Base-by-base conservation (phyloP, 139 green algal species). In the Dunaliella primolecta region DNA sequence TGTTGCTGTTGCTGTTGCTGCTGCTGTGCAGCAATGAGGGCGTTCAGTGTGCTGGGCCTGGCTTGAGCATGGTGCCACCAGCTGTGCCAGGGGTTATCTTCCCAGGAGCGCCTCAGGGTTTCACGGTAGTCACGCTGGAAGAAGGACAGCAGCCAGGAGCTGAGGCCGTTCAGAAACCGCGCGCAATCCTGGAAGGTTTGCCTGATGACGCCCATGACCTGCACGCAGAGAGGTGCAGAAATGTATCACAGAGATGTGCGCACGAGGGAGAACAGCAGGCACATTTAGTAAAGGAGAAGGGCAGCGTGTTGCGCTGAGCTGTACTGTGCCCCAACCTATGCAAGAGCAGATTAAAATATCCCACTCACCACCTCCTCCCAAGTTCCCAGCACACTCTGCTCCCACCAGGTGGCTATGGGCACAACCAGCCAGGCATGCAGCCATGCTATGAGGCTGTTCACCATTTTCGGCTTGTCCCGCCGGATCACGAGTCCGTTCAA, bases 41-140 rank as follows among this genome's bases (percentile, higher is more conserved):
- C 85, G 32, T 91, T 91, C 21, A 91, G 84, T 0, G 88, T 90
- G 0, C 70, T 85, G 21, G 87, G 87, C 2, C 87, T 84, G 0
- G 33, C 36, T 1, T 84, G 74, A 0, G 75, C 84, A 70, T 88
- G 64, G 3, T 72, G 35, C 87, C 83, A 87, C 83, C 80, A 87
- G 0, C 81, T 79, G 36, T 90, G 87, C 87, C 87, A 90, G 0
- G 83, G 81, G 33, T 91, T 87, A 2, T 89, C 55, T 2, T 89
- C 74, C 87, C 87, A 91, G 0, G 82, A 20, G 0, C 75, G n/a
- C 32, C 78, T 82, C 29, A 91, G 34, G 30, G 78, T 81, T 1
- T 88, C 84, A 7, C 87, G 84, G 29, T 89, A 87, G 35, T 84
- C 72, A 27, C 56, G 55, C n/a, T 89, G 72, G 64, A 89, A 88